Conservation (phyloP, 306 rosid genomes). For the Cicer judaicum region DNA sequence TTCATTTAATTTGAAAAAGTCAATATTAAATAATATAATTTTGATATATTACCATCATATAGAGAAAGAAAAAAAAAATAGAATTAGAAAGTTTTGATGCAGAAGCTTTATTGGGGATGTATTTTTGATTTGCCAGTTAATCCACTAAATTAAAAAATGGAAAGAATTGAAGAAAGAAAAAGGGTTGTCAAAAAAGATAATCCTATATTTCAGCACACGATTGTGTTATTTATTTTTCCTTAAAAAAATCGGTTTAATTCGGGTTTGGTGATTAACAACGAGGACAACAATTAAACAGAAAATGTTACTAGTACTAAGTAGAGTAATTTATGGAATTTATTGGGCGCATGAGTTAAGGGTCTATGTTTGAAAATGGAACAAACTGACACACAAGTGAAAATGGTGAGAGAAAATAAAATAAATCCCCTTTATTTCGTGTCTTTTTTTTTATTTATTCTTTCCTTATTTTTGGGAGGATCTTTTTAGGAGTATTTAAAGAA, state of each 20-base stretch:
- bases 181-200: slow-evolving; percentile 36
- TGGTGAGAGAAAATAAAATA: neutral
- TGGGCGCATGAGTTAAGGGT: slow-evolving; percentile 8
- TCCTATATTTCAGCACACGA: slow-evolving; percentile 43
- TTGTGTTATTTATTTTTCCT: slow-evolving; percentile 36
- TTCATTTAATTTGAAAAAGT: too few species aligned
- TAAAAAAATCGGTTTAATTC: neutral
- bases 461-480: neutral
- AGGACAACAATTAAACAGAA: slow-evolving; percentile 30
- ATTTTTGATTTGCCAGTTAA: slow-evolving; percentile 56
- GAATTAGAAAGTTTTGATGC: slow-evolving; percentile 40
- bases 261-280: slow-evolving; percentile 25
- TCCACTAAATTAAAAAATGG: slow-evolving; percentile 31
- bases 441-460: neutral
- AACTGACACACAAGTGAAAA: slow-evolving; percentile 9
- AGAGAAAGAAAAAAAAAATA: neutral
- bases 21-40: too few species aligned
- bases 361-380: neutral
- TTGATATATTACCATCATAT: too few species aligned
- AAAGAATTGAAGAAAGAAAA: slow-evolving; percentile 23
- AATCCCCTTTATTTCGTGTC: slow-evolving; percentile 7
- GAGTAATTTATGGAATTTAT: slow-evolving; percentile 28
- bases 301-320: neutral
- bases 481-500: too few species aligned
- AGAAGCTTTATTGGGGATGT: slow-evolving; percentile 45